A percentile compares a stretch with the other conserved stretches of the same genome.
phyloP scores from a whole-genome alignment of 352 stramenopile species.

The Phytophthora sojae region DNA sequence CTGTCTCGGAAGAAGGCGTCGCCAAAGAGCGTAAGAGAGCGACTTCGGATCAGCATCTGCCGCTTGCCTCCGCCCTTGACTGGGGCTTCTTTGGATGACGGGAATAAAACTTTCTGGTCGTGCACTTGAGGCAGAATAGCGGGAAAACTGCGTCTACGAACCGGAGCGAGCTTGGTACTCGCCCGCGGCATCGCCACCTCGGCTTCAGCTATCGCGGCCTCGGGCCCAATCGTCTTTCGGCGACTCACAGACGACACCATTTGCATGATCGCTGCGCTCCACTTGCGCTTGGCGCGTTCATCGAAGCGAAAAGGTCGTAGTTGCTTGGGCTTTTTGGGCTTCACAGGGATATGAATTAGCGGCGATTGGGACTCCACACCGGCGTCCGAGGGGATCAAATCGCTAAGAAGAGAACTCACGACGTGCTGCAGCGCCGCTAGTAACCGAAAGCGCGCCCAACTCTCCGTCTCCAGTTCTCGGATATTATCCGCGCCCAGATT shows the following conservation, averaged over 20 bases:
- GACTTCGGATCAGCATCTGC: constrained; percentile 35
- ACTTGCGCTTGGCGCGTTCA: constrained; percentile 23
- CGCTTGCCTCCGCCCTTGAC: too few species aligned
- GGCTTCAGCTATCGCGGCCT: not conserved
- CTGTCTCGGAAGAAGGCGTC: constrained; percentile 41
- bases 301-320: constrained; percentile 30
- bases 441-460: constrained; percentile 55
- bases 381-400: constrained; percentile 24
- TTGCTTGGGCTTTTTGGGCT: constrained; percentile 5
- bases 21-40: constrained; percentile 57
- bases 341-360: not conserved
- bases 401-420: constrained; percentile 40
- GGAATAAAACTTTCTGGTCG: not conserved
- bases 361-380: not conserved
- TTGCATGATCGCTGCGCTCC: constrained; percentile 31
- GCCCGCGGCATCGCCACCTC: not conserved
- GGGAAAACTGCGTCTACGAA: constrained; percentile 17
- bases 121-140: constrained; percentile 5
- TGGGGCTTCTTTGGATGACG: not conserved
- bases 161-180: constrained; percentile 10
- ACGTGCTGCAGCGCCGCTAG: constrained; percentile 45
- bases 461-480: constrained; percentile 50
- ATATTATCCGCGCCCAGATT: constrained; percentile 45
- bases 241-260: constrained; percentile 28
- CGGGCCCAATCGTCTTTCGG: constrained; percentile 13